Evolutionary conservation across 306 rosid species (phyloP).

Genomic region (Quillaja saponaria): DNA sequence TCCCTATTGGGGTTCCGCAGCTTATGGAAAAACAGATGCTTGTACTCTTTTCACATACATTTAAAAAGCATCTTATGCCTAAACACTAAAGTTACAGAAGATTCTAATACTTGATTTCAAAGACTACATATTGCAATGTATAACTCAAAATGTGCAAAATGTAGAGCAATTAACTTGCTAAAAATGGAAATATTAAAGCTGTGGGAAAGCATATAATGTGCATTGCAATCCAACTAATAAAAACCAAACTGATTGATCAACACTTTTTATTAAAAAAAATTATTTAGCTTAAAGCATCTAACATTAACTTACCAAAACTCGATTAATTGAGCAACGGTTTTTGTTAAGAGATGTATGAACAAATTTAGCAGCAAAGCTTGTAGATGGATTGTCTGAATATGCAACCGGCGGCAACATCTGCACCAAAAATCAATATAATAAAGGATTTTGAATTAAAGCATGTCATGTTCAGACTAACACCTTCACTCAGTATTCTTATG

Average conservation of each 20-base stretch:
- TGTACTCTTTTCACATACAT: background rate
- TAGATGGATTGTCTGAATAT: conserved; percentile 92
- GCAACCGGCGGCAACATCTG: conserved; percentile 93
- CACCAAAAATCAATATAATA: conserved; percentile 32
- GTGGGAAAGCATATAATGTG: no score
- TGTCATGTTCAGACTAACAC: conserved; percentile 18
- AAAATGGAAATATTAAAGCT: conserved; percentile 12
- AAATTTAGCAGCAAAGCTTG: conserved; percentile 90
- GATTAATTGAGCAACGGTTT: conserved; percentile 88
- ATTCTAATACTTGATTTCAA: no score
- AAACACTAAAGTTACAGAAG: no score
- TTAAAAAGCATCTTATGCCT: background rate
- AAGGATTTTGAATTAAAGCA: conserved; percentile 5
- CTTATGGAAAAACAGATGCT: no score
- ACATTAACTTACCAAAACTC: conserved; percentile 76
- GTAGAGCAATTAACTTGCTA: background rate
- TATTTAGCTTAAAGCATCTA: no score
- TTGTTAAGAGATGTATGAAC: conserved; percentile 96
- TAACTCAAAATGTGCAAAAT: conserved; percentile 2
- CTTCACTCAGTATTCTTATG: background rate
- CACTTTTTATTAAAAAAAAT: no score
- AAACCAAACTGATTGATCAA: no score
- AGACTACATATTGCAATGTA: background rate
- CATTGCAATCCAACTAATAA: no score
- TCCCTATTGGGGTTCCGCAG: no score